Conservation (phyloP, 768 basidiomycete species). For the Nevesoporus exiguus region DNA sequence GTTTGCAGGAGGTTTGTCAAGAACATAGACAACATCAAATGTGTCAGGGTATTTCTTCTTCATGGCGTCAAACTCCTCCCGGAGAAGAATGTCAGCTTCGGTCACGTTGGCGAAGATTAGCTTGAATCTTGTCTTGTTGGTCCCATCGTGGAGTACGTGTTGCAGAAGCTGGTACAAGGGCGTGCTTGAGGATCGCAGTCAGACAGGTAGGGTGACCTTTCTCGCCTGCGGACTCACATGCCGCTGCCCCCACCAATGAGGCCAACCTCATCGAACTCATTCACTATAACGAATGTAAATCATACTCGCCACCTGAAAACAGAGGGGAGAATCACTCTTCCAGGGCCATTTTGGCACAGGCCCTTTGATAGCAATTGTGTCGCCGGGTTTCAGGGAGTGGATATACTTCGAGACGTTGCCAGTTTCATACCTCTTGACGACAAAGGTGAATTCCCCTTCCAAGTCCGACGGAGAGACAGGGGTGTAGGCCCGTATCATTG, state of each 20-base stretch:
- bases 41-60: slow-evolving; percentile 65
- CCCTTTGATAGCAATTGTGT: slow-evolving; percentile 83
- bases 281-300: slow-evolving; percentile 44
- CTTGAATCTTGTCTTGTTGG: slow-evolving; percentile 93
- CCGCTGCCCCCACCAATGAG: slow-evolving; percentile 94
- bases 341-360: slow-evolving; percentile 87
- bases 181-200: slow-evolving; percentile 45
- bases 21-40: slow-evolving; percentile 79
- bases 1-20: slow-evolving; percentile 66
- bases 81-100: slow-evolving; percentile 86
- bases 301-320: not conserved
- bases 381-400: slow-evolving; percentile 75
- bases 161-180: slow-evolving; percentile 80
- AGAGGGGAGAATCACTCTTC: slow-evolving; percentile 51
- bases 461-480: slow-evolving; percentile 77
- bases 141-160: slow-evolving; percentile 66
- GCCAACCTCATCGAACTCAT: slow-evolving; percentile 81
- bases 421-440: slow-evolving; percentile 82
- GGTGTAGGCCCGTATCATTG: slow-evolving; percentile 89
- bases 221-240: slow-evolving; percentile 51
- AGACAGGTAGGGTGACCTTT: not conserved
- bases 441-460: slow-evolving; percentile 71
- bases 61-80: slow-evolving; percentile 69
- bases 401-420: slow-evolving; percentile 87
- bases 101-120: slow-evolving; percentile 89